Conservation (phyloP, 1,139 yeast genomes). For the Sugiyamaella castrensis region DNA sequence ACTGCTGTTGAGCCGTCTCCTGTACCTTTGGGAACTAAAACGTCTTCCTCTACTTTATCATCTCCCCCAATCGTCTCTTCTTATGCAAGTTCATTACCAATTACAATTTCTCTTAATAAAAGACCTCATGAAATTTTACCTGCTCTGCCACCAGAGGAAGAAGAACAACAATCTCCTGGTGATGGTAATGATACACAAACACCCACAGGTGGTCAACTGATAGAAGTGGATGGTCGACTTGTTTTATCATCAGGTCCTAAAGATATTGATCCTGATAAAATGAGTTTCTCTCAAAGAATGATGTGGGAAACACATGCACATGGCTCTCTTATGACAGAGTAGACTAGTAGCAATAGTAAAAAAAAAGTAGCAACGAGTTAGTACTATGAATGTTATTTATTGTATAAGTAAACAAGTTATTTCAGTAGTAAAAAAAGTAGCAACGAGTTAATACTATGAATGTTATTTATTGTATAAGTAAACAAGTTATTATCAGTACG, state of each 20-base stretch:
- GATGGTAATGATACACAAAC: slow-evolving; percentile 1
- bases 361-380: too few species aligned
- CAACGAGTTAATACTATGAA: too few species aligned
- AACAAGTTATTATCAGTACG: too few species aligned
- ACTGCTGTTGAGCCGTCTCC: not conserved
- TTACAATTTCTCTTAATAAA: slow-evolving; percentile 16
- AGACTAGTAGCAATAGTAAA: too few species aligned
- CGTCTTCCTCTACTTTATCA: not conserved
- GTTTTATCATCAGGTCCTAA: slow-evolving; percentile 4
- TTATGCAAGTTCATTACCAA: slow-evolving; percentile 27
- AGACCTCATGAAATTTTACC: not conserved
- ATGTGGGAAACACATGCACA: slow-evolving; percentile 28
- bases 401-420: too few species aligned
- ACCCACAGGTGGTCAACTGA: not conserved
- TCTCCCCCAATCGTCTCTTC: slow-evolving; percentile 1
- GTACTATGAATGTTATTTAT: too few species aligned
- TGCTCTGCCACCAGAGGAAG: too few species aligned
- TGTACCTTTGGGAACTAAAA: not conserved
- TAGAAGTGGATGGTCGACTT: slow-evolving; percentile 6
- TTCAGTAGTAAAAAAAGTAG: too few species aligned
- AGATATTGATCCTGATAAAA: slow-evolving; percentile 27
- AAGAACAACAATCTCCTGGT: not conserved
- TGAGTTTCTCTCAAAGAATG: slow-evolving; percentile 36
- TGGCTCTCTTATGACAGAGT: slow-evolving; percentile 5
- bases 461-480: too few species aligned